Evolutionary conservation across 192 early-diverging fungal genomes (phyloP).

Genomic region (Umbelopsis sp.): DNA sequence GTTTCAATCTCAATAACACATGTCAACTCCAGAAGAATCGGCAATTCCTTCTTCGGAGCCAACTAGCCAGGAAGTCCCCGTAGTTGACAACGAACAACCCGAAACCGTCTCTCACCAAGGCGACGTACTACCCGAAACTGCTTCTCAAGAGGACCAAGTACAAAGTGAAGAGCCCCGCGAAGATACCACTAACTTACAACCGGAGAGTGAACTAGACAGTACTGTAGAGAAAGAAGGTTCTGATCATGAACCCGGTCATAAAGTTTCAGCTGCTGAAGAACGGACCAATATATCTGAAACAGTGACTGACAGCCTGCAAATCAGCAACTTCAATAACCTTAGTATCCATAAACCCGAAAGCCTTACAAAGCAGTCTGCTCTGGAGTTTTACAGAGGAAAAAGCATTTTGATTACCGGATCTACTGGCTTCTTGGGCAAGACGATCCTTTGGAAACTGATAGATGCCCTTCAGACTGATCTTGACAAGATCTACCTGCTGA

Average conservation of each 20-base stretch:
- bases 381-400: conserved; percentile 34
- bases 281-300: conserved; percentile 11
- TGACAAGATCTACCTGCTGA: conserved; percentile 33
- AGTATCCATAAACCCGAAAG: background rate
- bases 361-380: conserved; percentile 11
- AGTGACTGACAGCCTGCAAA: background rate
- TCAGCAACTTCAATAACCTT: background rate
- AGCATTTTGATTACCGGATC: conserved; percentile 54
- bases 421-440: conserved; percentile 59
- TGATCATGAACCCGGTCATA: background rate
- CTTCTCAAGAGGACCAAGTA: too few relatives aligned
- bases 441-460: conserved; percentile 53
- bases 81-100: background rate
- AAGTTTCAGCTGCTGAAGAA: background rate
- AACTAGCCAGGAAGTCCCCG: background rate
- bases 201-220: background rate
- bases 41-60: background rate
- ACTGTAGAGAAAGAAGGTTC: background rate
- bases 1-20: conserved; percentile 12
- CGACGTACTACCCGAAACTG: background rate
- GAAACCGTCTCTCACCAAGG: background rate
- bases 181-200: background rate
- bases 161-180: too few relatives aligned
- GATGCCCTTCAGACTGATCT: conserved; percentile 42
- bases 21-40: conserved; percentile 11